These are phyloP conservation scores for Coniochaeta ligniaria DNA, from an alignment of 2,329 filamentous ascomycete species.

Conservation along the genomic window DNA sequence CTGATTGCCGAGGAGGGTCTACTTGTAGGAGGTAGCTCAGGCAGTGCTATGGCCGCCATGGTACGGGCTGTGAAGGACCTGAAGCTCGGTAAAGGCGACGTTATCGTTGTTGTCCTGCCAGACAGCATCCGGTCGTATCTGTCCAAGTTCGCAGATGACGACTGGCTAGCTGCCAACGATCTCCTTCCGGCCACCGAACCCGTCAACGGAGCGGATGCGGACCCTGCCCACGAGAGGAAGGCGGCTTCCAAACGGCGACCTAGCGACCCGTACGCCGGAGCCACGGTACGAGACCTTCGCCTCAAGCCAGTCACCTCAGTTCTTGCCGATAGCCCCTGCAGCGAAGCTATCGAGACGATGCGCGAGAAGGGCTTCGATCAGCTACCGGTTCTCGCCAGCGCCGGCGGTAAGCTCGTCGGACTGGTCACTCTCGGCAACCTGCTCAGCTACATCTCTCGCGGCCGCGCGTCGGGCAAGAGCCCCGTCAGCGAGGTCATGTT, in stretches of 20 bases:
- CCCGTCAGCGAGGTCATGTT: slow-evolving; percentile 92
- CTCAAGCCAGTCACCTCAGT: slow-evolving; percentile 93
- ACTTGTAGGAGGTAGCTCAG: slow-evolving; percentile 87
- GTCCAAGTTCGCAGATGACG: slow-evolving; percentile 97
- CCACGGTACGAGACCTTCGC: slow-evolving; percentile 74
- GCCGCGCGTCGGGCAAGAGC: slow-evolving; percentile 66
- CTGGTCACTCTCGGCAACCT: slow-evolving; percentile 93
- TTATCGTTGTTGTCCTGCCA: slow-evolving; percentile 84
- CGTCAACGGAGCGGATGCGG: slow-evolving; percentile 39
- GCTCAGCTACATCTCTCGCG: slow-evolving; percentile 80
- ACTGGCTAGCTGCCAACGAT: slow-evolving; percentile 96
- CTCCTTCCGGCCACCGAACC: slow-evolving; percentile 59
- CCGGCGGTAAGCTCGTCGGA: slow-evolving; percentile 70
- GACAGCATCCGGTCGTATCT: slow-evolving; percentile 97
- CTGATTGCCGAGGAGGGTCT: slow-evolving; percentile 92
- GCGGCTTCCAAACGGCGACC: slow-evolving; percentile 27
- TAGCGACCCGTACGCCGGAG: slow-evolving; percentile 65
- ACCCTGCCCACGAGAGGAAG: slow-evolving; percentile 25
- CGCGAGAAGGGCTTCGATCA: slow-evolving; percentile 97
- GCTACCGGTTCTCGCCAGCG: slow-evolving; percentile 74
- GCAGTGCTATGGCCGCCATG: slow-evolving; percentile 58
- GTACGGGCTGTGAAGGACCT: slow-evolving; percentile 26
- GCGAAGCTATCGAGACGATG: slow-evolving; percentile 94
- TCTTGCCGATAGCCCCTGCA: slow-evolving; percentile 60
- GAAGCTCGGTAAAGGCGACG: slow-evolving; percentile 59